Evolutionary conservation across 495 filamentous ascomycete species (phyloP), one percentile per base, ranked within the genome.

Genomic region (Trichoderma virens): DNA sequence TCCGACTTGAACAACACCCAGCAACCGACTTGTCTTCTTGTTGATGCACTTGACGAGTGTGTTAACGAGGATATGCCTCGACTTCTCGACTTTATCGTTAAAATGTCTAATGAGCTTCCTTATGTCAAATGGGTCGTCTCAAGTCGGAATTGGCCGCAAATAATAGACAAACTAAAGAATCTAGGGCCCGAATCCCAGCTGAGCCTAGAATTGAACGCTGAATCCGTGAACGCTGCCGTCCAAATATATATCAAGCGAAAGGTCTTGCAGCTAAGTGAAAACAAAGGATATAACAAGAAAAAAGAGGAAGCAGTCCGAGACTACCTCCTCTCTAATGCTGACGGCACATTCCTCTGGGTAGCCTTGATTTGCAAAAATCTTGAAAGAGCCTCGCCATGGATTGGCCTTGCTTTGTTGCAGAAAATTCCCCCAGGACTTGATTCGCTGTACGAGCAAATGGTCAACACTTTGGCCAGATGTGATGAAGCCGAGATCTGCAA

Each of bases 1-100:
- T 45, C 69, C 56, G 73, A 75, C 60, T 56, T 59, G 18, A 35
- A 35, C 13, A 13, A 35, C 34, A 66, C 27, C 30, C 27, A 70
- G 18, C 27, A 66, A 1, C 60, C 9, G 2, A 64, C 70, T 8
- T 34, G n/a, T 25, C n/a, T 61, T 6, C 16, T 34, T 6, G 69
- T 81, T 38, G 80, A 82, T 67, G 80, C 78, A 2, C 71, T 82
- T 4, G 77, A 81, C 65, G 80, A 82, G 67, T 81, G 77, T 59
- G 65, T 60, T 5, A 14, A 43, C 5, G 56, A 27, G 6, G 70
- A 65, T 27, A 56, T 68, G 39, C 14, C 45, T 6, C 31, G 69
- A 14, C 67, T 77, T 41, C 67, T 76, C 68, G n/a, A 68, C 14
- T 59, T 78, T 28, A 69, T 79, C 41, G 11, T 43, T 43, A 14